Conservation (phyloP, 192 early-diverging fungal species). For the Backusella circina region DNA sequence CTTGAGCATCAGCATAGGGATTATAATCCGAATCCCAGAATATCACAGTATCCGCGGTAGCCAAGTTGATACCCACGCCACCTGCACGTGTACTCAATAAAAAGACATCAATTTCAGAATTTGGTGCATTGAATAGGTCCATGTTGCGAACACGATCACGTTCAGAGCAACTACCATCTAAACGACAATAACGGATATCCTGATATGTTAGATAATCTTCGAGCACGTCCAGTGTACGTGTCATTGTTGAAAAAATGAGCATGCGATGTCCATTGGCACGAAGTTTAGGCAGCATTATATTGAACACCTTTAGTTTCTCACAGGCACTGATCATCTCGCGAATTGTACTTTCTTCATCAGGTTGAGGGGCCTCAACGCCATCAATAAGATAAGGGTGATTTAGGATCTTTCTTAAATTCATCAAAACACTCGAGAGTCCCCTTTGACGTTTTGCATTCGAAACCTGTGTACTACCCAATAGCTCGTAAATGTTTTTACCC, state of each 20-base stretch:
- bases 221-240: constrained; percentile 67
- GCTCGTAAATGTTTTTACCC: constrained; percentile 44
- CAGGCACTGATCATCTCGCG: constrained; percentile 59
- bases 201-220: constrained; percentile 68
- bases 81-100: constrained; percentile 73
- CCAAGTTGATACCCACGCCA: constrained; percentile 71
- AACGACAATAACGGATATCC: constrained; percentile 51
- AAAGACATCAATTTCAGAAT: constrained; percentile 61
- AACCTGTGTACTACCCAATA: neutral
- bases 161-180: constrained; percentile 64
- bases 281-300: constrained; percentile 65
- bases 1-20: constrained; percentile 70
- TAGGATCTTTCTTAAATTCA: constrained; percentile 67
- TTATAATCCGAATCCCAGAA: constrained; percentile 77
- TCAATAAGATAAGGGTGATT: constrained; percentile 68
- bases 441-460: neutral
- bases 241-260: constrained; percentile 84
- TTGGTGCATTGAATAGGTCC: constrained; percentile 60
- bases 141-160: constrained; percentile 52
- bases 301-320: constrained; percentile 62
- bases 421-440: constrained; percentile 46
- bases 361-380: constrained; percentile 45
- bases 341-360: constrained; percentile 36
- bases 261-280: constrained; percentile 59
- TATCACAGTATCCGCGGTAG: constrained; percentile 72